Base-by-base conservation (phyloP, 192 early-diverging fungal species). In the Coemansia sp. region DNA sequence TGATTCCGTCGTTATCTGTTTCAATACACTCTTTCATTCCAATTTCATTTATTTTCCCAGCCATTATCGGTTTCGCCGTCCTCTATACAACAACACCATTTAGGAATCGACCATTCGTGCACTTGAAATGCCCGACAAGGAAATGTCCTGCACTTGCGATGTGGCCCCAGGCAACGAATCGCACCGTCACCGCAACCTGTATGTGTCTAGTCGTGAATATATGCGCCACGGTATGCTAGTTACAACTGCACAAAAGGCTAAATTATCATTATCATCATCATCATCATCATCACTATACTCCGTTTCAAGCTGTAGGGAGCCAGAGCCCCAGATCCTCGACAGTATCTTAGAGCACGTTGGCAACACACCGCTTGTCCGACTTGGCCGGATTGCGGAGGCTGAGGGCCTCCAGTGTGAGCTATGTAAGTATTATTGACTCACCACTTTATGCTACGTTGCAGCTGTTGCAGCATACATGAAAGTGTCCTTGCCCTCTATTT, bases 341-440 rank as follows among this genome's bases (percentile, higher is more conserved):
- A 92, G 87, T 62, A 92, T 99, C 72, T 88, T 99, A 60, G 95
- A 94, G 36, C 93, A 97, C 75, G 93, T 99, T 62, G 98, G 98
- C 60, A 94, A 95, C 83, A 99, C 98, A 15, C 97, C 98, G 39
- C 81, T 93, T 51, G 94, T 99, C 38, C 87, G 95, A 61, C 87
- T 98, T 56, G 94, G 93, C 89, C 82, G 92, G 61, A 93, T 98
- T 68, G 87, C 88, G 45, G 87, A 92, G 81, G 78, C 86, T 15
- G 93, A 92, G 69, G 97, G 98, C 21, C 84, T 99, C 52, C 89
- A 98, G 83, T 98, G 96, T 86, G 95, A 98, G 84, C 83, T 97
- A 43, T 86, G 73, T 75, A 75, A 68, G 73, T 75, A 45, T 26
- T 53, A 45, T 53, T 53, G 51, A 53, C 51, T 53, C 51, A 53